Evolutionary conservation across 805 yeast species (phyloP), one percentile per base, ranked within the genome.

Genomic region (Kodamaea kakaduensis): DNA sequence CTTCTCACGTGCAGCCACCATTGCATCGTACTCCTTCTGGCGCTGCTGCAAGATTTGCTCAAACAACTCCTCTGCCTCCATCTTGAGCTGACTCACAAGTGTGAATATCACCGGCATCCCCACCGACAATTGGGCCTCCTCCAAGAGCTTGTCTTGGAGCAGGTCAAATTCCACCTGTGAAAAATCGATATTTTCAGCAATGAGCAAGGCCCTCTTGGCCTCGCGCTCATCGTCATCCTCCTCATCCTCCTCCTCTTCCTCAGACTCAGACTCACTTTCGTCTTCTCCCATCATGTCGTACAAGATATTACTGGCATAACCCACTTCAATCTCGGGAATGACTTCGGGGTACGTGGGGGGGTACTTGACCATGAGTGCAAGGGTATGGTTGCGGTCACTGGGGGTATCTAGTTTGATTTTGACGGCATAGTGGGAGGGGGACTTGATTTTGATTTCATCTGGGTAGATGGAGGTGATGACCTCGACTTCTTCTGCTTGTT

Each of bases 91-190:
- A 1, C 94, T 77, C 0, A 84, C 74, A 29, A 90, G 56, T 1
- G 96, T 77, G 59, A 89, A 93, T 5, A 90, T 73, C 45, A 88
- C 80, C n/a, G 96, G 95, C 73, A 90, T 82, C 1, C 98, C 98
- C 1, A 89, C 41, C 50, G 85, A 81, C 52, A 83, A 78, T 40
- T 79, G 81, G 2, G 93, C 93, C 45, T 78, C 84, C 31, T 68
- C 75, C 36, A 56, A 61, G 44, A 73, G 58, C 51, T 61, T 64
- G 37, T 47, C 59, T 36, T 56, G 56, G 42, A 75, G 62, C 9
- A 45, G 43, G 9, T 51, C 51, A 44, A 71, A 51, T 47, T 81
- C 88, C 0, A 58, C 61, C 19, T 55, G 52, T 2, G 68, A 73
- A 42, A 85, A 73, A 17, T 70, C 73, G n/a, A 81, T 67, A 2